Evolutionary conservation across 192 early-diverging fungal genomes (phyloP), one percentile per base, ranked within the genome.

Genomic region (Podila clonocystis): DNA sequence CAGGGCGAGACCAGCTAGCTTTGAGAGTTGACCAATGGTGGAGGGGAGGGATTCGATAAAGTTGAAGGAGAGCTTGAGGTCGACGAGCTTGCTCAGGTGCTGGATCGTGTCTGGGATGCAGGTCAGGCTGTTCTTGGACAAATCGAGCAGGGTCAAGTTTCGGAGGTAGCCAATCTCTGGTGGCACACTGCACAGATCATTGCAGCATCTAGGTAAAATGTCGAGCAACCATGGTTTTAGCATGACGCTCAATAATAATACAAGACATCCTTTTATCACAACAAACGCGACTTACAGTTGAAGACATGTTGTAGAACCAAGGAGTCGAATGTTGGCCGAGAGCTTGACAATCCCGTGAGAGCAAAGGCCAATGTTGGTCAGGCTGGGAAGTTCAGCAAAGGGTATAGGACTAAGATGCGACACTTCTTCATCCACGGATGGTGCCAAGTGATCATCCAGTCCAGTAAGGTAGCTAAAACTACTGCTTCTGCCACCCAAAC

Each of bases 81-180:
- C 90, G 15, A 82, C 82, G 9, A 96, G 83, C 57, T 89, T 89
- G 30, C 86, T 83, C 19, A 96, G 85, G 57, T 82, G 82, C 7
- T 86, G 86, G 48, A 97, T 89, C 0, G 91, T 91, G 34, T 90
- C 87, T 6, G 95, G 95, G 4, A 96, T 74, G 7, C 36, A 34
- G 19, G 82, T 85, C 7, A 96, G 75, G 38, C 74, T 85, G 82
- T 96, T 96, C 50, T 85, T 82, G 26, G 91, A 84, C 2, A 95
- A 72, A 49, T 90, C 87, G 20, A 95, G 85, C 13, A 82, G 60
- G 11, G 84, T 87, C 31, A 96, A 68, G 72, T 90, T 91, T n/a
- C 87, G 83, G 67, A 96, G 73, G 70, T 91, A 88, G 19, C 94
- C 93, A 72, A 96, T 91, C 61, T 93, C 89, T 2, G 85, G 68